Percentiles rank a stretch among this genome's conserved stretches.
These are phyloP conservation scores for Tilletia caries DNA, from an alignment of 1,284 basidiomycete species.

Conservation along the genomic window DNA sequence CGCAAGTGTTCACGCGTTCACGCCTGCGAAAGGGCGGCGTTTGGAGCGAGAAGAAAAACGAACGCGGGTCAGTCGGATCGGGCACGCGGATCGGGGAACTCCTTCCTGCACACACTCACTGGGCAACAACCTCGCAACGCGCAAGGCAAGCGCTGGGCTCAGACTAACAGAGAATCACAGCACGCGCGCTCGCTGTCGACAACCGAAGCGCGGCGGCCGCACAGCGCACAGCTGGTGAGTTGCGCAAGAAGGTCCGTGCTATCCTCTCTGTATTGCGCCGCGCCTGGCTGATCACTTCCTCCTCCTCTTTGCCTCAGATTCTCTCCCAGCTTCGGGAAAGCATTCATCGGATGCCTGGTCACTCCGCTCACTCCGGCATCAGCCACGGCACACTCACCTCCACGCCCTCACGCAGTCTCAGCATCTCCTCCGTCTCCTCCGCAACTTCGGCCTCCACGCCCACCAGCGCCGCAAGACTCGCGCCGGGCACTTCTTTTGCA, in stretches of 20 bases:
- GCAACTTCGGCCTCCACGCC: neutral
- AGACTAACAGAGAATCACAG: no score
- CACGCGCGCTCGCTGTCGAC: no score
- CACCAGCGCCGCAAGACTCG: neutral
- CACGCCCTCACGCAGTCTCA: neutral
- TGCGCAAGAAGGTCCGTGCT: neutral
- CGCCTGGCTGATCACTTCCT: neutral
- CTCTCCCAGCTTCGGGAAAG: neutral
- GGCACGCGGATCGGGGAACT: no score
- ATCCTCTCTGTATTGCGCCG: neutral
- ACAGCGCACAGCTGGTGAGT: no score
- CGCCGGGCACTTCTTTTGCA: neutral
- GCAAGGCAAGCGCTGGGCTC: no score
- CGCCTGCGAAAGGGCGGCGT: no score
- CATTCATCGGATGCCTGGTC: neutral
- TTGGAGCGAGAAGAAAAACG: no score
- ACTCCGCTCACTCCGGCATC: neutral
- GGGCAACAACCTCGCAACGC: no score
- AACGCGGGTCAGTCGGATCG: no score
- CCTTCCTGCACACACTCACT: no score
- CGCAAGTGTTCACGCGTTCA: no score
- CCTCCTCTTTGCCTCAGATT: neutral
- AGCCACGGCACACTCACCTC: neutral
- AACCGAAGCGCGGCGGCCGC: no score
- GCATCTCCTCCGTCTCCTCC: neutral